These are phyloP conservation scores for Lactarius hatsudake DNA, from an alignment of 768 basidiomycete species.

Conservation along the genomic window DNA sequence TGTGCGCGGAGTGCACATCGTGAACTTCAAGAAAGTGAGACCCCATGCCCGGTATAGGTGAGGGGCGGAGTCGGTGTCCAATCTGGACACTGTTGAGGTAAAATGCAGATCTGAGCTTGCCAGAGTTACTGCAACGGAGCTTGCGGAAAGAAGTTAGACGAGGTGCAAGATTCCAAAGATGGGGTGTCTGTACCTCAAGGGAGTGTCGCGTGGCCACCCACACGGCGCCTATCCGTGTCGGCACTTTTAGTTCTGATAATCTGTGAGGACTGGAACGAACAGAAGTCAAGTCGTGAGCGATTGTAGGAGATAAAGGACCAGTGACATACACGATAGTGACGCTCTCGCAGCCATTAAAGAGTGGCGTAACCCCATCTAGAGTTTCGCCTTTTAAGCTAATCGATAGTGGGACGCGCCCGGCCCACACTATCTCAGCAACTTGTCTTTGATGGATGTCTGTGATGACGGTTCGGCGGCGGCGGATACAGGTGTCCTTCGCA, in stretches of 20 bases:
- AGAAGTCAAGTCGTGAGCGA: background rate
- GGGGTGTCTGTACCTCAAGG: conserved; percentile 14
- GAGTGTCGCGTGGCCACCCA: conserved; percentile 23
- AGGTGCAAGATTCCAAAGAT: background rate
- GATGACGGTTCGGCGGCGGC: conserved; percentile 21
- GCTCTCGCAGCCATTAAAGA: conserved; percentile 24
- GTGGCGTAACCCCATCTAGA: conserved; percentile 7
- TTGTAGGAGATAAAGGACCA: background rate
- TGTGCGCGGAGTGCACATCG: conserved; percentile 9
- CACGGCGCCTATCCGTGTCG: conserved; percentile 20
- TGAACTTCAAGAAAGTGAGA: conserved; percentile 15
- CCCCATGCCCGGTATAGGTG: conserved; percentile 16
- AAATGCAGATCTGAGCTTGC: conserved; percentile 15
- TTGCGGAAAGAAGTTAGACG: background rate
- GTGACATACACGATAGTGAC: conserved; percentile 15
- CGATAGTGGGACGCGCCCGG: conserved; percentile 23
- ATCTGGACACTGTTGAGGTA: conserved; percentile 20
- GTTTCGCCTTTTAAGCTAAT: conserved; percentile 20
- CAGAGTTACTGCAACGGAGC: conserved; percentile 18
- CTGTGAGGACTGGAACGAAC: conserved; percentile 2
- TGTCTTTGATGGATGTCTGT: conserved; percentile 10
- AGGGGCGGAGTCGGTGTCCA: conserved; percentile 4
- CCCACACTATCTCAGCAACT: conserved; percentile 25
- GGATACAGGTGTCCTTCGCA: conserved; percentile 14
- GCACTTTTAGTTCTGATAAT: conserved; percentile 17